These are phyloP conservation scores for grape (Vitis vinifera) DNA, from an alignment of 164 flowering plant species.

Conservation along the genomic window ASM3070453v1 NC_081822.1:6103001-6103500, in stretches of 20 bases:
- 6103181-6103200: background rate
- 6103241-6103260: no score
- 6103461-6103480: background rate
- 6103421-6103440: background rate
- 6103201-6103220: background rate
- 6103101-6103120: background rate
- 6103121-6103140: background rate
- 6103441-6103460: background rate
- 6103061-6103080: constrained; percentile 36
- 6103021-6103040: constrained; percentile 81
- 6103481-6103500: no score
- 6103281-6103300: no score
- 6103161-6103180: background rate
- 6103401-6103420: background rate
- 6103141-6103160: background rate
- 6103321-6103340: no score
- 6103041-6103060: constrained; percentile 88
- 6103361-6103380: background rate
- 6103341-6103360: background rate
- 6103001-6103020: constrained; percentile 97
- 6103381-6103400: background rate
- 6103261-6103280: no score
- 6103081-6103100: constrained; percentile 1
- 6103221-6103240: background rate
- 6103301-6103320: no score